Evolutionary conservation across 2,329 filamentous ascomycete species (phyloP).

Genomic region (Calonectria naviculata): DNA sequence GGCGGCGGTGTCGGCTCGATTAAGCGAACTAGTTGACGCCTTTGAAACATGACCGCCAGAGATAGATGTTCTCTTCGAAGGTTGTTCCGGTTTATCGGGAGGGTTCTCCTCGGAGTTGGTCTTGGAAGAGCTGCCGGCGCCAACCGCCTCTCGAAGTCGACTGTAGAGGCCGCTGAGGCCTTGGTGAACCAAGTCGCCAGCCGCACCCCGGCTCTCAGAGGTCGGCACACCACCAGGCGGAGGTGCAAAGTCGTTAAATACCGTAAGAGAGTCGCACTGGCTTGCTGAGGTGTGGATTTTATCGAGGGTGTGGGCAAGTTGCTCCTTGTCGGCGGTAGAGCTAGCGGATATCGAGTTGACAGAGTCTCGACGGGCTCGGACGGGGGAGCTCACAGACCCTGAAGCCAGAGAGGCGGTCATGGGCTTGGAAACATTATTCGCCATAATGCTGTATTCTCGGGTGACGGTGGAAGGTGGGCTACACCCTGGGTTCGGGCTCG

Average conservation of each 20-base stretch:
- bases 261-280: conserved; percentile 85
- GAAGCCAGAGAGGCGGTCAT: conserved; percentile 42
- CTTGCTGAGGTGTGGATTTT: conserved; percentile 92
- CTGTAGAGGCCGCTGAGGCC: conserved; percentile 91
- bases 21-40: conserved; percentile 52
- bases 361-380: conserved; percentile 51
- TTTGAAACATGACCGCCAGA: conserved; percentile 54
- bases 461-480: not conserved
- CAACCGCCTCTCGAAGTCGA: conserved; percentile 85
- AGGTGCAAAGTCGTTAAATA: conserved; percentile 91
- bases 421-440: conserved; percentile 44
- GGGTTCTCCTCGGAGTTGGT: conserved; percentile 45
- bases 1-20: conserved; percentile 52
- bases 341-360: conserved; percentile 54
- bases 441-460: conserved; percentile 26
- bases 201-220: conserved; percentile 75
- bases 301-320: conserved; percentile 81
- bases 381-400: conserved; percentile 43
- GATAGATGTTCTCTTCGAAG: conserved; percentile 55
- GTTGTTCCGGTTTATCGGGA: conserved; percentile 44
- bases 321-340: conserved; percentile 71
- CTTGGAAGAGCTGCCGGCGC: conserved; percentile 65
- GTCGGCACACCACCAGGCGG: conserved; percentile 69
- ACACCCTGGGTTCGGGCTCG: not conserved
- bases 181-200: conserved; percentile 82